A percentile compares a stretch with the other conserved stretches of the same genome.
Evolutionary conservation across 352 stramenopile genomes (phyloP).

Genomic region (Elongisporangium senticosum): DNA sequence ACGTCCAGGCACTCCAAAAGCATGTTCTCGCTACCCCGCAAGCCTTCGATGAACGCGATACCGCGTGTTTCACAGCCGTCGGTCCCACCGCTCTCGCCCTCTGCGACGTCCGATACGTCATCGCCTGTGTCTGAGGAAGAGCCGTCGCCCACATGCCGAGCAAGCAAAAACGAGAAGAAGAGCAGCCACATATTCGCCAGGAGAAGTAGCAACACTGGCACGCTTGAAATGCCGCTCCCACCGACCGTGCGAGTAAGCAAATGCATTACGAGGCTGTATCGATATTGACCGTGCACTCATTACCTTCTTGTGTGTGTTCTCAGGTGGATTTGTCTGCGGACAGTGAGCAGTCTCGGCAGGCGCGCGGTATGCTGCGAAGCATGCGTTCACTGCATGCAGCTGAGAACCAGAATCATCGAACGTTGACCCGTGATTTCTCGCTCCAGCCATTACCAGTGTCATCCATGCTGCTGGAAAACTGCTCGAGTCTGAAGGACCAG

Average conservation of each 20-base stretch:
- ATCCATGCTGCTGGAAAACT: conserved; percentile 48
- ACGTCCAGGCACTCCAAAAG: conserved; percentile 17
- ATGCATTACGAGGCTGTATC: neutral
- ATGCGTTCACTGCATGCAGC: conserved; percentile 21
- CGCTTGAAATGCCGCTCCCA: neutral
- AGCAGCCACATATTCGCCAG: conserved; percentile 11
- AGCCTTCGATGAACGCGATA: conserved; percentile 34
- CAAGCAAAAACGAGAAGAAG: conserved; percentile 16
- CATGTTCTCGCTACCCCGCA: conserved; percentile 39
- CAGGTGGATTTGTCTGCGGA: neutral
- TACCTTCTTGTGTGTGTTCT: neutral
- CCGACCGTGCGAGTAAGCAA: neutral
- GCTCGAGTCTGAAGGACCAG: conserved; percentile 71
- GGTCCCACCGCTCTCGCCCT: conserved; percentile 1
- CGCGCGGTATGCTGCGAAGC: conserved; percentile 18
- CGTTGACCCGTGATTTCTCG: conserved; percentile 55
- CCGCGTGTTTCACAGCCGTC: conserved; percentile 6
- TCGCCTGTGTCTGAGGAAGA: conserved; percentile 13
- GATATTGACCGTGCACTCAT: conserved; percentile 1
- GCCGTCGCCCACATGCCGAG: conserved; percentile 15
- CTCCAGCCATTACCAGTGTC: conserved; percentile 34
- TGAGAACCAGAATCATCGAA: conserved; percentile 19
- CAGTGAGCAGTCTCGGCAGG: conserved; percentile 2
- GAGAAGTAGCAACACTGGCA: conserved; percentile 9
- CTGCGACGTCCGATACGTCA: neutral